These are phyloP conservation scores for Phytophthora hybrid DNA, from an alignment of 352 stramenopile species.

Conservation along the genomic window DNA sequence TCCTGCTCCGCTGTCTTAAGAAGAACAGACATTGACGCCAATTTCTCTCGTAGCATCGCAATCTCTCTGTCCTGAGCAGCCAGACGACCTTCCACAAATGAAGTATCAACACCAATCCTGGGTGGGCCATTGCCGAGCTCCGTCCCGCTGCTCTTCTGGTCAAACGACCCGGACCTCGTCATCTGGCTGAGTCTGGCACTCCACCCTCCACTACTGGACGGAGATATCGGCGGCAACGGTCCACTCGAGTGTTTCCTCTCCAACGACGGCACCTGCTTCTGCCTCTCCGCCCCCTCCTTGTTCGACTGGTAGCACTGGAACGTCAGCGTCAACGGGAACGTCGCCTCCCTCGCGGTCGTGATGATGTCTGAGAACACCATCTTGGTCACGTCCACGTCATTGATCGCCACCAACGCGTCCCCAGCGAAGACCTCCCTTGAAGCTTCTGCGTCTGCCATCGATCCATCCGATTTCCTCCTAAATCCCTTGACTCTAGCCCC, in stretches of 20 bases:
- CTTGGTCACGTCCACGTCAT: conserved; percentile 62
- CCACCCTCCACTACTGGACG: conserved; percentile 51
- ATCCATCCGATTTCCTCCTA: conserved; percentile 61
- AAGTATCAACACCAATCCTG: conserved; percentile 12
- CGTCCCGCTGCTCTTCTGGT: conserved; percentile 46
- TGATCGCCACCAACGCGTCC: conserved; percentile 80
- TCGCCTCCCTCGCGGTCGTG: conserved; percentile 62
- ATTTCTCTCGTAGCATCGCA: conserved; percentile 74
- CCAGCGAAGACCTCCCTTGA: conserved; percentile 61
- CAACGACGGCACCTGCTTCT: conserved; percentile 18
- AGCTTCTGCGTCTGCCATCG: conserved; percentile 64
- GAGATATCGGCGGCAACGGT: conserved; percentile 46
- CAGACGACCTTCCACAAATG: conserved; percentile 71
- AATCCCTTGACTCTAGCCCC: conserved; percentile 83
- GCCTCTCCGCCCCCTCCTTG: conserved; percentile 25
- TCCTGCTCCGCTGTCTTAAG: conserved; percentile 75
- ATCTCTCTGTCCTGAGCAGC: conserved; percentile 76
- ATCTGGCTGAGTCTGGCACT: conserved; percentile 56
- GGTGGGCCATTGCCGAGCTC: conserved; percentile 18
- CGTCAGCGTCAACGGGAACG: conserved; percentile 73
- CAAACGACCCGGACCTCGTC: conserved; percentile 66
- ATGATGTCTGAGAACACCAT: conserved; percentile 76
- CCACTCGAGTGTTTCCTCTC: conserved; percentile 35
- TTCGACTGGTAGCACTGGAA: conserved; percentile 58
- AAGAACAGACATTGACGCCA: conserved; percentile 68